Evolutionary conservation across 73 alveolate genomes (phyloP), one percentile per base, ranked within the genome.

Genomic region (Breviolum minutum): DNA sequence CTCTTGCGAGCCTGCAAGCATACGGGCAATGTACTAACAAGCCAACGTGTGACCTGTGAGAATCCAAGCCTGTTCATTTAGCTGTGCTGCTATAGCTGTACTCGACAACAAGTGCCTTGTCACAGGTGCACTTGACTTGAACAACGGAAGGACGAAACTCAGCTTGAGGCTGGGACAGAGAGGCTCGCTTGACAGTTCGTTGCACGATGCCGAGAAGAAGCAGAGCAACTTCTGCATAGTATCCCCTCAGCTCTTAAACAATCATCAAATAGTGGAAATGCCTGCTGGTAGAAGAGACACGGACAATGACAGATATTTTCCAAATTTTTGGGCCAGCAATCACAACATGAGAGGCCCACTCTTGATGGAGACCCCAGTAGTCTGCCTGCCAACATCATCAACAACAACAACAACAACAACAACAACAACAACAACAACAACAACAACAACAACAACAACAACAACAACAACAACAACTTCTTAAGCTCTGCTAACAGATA

Each of bases 361-460:
- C 71, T 7, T 74, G 83, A 30, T 92, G 91, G 19, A 92, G 98
- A 14, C 98, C 98, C 98, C 98, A 92, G 90, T 92, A 92, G 20
- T 80, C 20, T 27, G 94, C 94, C 94, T 86, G 40, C 0, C 76
- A 10, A 40, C 54, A 2, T 2, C 54, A 40, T 2, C 54, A 40
- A 40, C 54, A 40, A 40, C 54, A 40, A 40, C 54, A 40, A 40
- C 54, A 40, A 40, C 54, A 40, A 40, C 54, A 40, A 40, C 54
- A 40, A 40, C 54, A 40, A 40, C 54, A 40, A 40, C 54, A 40
- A 40, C 54, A 71, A 7, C 82, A 71, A 40, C 54, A 2, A 40
- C 54, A 40, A 40, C 54, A 40, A 40, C 54, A 40, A 40, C 54
- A 40, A 40, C 54, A 40, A 40, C 54, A 40, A 40, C 54, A 40